Evolutionary conservation across 805 yeast species (phyloP), one percentile per base, ranked within the genome.

Genomic region (Candida maltosa): DNA sequence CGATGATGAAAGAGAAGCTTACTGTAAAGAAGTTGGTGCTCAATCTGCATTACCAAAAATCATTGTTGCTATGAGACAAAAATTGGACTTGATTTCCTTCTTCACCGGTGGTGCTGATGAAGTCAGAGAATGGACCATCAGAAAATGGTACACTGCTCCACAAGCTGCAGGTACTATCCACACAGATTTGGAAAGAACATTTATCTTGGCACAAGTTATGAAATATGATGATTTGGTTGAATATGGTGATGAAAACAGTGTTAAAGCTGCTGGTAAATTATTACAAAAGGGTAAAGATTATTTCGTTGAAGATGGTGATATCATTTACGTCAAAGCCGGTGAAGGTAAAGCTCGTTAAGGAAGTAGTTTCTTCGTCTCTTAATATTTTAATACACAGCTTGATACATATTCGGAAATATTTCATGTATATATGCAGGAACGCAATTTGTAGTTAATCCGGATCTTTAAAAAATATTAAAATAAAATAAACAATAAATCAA

Each of bases 121-220:
- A 69, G 95, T 89, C 33, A 83, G 97, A 62, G 97, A 94, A 65
- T 93, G 98, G 98, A 93, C 98, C 23, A 80, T 93, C 45, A 80
- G 97, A 66, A 70, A 73, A 49, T 94, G 94, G 50, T 84, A 91
- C 31, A 82, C 86, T 51, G 97, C 97, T 35, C 98, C 98, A n/a
- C 88, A 85, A 56, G 97, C 98, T 29, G 98, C 98, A 16, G 97
- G 97, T 60, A 95, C 93, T 29, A 91, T 91, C 52, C 98, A 93
- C 64, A 85, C 89, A 26, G 98, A 91, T 67, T 77, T 91, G 60
- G 89, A 87, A 76, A 86, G 83, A 62, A 91, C 97, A 16, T 93
- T 93, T 60, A 88, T 93, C 53, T 79, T 87, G 51, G 98, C 97
- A 29, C 88, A 87, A 61, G 84, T 93, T 46, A 87, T 87, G 55